Evolutionary conservation across 169 alveolate genomes (phyloP).

Genomic region (Eimeria nieschulzi): DNA sequence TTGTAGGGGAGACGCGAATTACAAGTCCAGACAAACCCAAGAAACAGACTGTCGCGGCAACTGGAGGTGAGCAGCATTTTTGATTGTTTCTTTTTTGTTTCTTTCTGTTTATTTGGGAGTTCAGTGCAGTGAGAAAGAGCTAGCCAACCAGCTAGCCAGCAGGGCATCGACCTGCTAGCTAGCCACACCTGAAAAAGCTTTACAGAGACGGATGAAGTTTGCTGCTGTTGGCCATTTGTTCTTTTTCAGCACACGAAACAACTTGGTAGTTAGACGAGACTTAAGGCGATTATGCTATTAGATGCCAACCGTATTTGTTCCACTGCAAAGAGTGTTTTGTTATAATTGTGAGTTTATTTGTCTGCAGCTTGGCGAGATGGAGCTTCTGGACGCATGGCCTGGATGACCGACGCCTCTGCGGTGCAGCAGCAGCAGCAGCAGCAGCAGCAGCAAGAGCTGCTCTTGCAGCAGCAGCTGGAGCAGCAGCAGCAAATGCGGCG

Average conservation of each 20-base stretch:
- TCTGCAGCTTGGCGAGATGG: slow-evolving; percentile 48
- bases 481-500: slow-evolving; percentile 67
- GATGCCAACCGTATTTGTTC: background rate
- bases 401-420: slow-evolving; percentile 47
- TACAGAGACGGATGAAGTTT: too few relatives aligned
- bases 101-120: background rate
- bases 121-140: background rate
- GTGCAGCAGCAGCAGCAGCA: slow-evolving; percentile 59
- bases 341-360: too few relatives aligned
- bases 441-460: slow-evolving; percentile 10
- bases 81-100: background rate
- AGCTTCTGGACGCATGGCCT: slow-evolving; percentile 14
- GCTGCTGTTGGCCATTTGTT: too few relatives aligned
- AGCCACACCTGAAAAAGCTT: too few relatives aligned
- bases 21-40: too few relatives aligned
- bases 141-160: background rate
- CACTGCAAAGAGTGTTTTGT: background rate
- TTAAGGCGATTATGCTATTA: too few relatives aligned
- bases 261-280: too few relatives aligned
- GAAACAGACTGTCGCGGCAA: background rate
- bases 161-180: too few relatives aligned
- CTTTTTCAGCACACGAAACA: too few relatives aligned
- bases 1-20: too few relatives aligned
- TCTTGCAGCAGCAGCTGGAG: slow-evolving; percentile 22
- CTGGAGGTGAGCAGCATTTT: slow-evolving; percentile 21